Conservation (phyloP, 2,329 filamentous ascomycete species). For the Penicillium sp. region DNA sequence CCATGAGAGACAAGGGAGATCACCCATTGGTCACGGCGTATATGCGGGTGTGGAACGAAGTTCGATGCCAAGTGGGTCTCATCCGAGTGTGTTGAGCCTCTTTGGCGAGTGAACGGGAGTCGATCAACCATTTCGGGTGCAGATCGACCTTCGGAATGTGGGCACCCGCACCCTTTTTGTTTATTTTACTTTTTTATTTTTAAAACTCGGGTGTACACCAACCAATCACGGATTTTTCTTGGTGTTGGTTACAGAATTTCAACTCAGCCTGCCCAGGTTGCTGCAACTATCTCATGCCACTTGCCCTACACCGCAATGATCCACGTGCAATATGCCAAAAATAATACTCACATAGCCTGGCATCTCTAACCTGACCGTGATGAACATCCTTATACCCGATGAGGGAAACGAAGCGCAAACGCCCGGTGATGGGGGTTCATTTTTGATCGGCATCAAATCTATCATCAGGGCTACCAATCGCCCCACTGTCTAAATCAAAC, state of each 20-base stretch:
- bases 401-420: neutral
- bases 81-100: neutral
- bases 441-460: constrained; percentile 4
- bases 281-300: neutral
- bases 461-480: neutral
- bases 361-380: neutral
- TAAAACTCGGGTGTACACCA: neutral
- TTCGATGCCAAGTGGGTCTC: neutral
- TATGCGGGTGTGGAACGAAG: neutral
- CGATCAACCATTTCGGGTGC: neutral
- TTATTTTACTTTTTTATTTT: no score
- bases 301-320: neutral
- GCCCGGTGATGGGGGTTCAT: neutral
- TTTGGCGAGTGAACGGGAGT: neutral
- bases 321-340: constrained; percentile 6
- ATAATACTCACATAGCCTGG: constrained; percentile 4
- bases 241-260: neutral
- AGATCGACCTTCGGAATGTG: constrained; percentile 1
- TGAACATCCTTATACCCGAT: neutral
- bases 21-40: neutral
- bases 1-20: neutral
- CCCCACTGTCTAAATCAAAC: neutral
- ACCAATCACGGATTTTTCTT: neutral
- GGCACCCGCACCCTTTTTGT: neutral
- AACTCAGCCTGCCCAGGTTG: neutral